Percentiles rank a stretch among this genome's conserved stretches.
Conservation (phyloP, 208 protist species). For the Kentomonas sorsogonicus region DNA sequence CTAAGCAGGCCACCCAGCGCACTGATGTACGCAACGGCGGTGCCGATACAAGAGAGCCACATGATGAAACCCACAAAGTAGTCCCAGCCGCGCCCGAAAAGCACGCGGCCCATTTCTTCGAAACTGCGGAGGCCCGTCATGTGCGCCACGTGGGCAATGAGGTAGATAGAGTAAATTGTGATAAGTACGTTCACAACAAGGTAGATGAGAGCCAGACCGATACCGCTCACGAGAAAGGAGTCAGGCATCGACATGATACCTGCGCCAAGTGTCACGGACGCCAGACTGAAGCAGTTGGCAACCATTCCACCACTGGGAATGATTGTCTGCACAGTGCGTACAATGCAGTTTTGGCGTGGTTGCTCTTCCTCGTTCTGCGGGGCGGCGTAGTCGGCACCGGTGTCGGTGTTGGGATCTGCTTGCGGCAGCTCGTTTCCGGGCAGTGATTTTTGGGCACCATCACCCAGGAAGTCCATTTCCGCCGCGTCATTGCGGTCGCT, state of each 20-base stretch:
- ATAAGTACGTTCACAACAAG: constrained; percentile 7
- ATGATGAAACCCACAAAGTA: constrained; percentile 45
- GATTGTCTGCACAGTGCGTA: no score
- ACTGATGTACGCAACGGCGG: constrained; percentile 46
- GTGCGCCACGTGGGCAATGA: constrained; percentile 29
- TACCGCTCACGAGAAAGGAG: constrained; percentile 4
- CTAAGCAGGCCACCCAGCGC: constrained; percentile 36
- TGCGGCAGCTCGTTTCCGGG: no score
- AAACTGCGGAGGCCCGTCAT: constrained; percentile 33
- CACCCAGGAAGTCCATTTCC: no score
- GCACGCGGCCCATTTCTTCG: constrained; percentile 25
- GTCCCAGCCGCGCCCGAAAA: constrained; percentile 32
- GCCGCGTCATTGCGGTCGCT: no score
- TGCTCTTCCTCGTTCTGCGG: no score
- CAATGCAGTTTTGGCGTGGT: no score
- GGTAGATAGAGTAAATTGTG: constrained; percentile 37
- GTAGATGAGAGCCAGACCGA: constrained; percentile 8
- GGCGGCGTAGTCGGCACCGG: no score
- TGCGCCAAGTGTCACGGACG: constrained; percentile 60
- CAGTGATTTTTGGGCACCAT: no score
- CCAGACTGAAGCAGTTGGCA: constrained; percentile 54
- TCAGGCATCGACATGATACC: constrained; percentile 32
- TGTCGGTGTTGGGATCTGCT: no score
- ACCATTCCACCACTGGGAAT: constrained; percentile 35
- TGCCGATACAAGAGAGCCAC: constrained; percentile 37